Percentiles rank a stretch among this genome's conserved stretches.
phyloP scores from a whole-genome alignment of 305 asterid species.

The Fraxinus floribunda region DNA sequence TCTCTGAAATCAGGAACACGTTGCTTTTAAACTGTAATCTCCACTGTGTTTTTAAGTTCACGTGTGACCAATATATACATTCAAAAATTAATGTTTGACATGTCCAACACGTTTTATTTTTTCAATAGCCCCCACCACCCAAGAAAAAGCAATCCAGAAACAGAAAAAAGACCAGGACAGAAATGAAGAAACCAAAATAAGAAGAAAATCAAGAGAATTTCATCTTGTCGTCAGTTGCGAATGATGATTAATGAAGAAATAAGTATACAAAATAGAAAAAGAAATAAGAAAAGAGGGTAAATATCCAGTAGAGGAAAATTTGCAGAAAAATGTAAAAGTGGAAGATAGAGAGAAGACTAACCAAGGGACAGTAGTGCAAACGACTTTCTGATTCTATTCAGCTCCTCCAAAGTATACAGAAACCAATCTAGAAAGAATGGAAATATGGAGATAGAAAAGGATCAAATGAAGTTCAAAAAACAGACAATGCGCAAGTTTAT shows the following conservation, averaged over 20 bases:
- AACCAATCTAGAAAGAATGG: neutral
- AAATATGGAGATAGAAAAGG: neutral
- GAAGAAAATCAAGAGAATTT: neutral
- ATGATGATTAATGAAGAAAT: neutral
- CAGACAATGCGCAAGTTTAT: neutral
- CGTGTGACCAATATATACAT: neutral
- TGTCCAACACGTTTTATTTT: neutral
- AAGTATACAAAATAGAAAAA: neutral
- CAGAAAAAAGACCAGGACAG: neutral
- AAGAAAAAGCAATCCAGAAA: neutral
- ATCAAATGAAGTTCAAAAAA: neutral
- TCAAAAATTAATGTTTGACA: neutral
- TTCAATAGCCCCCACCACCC: constrained; percentile 1
- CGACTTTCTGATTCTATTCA: neutral
- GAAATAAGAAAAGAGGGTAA: neutral
- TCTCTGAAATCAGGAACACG: constrained; percentile 34
- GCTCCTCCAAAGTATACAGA: neutral
- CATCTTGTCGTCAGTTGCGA: neutral
- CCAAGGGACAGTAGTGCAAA: neutral
- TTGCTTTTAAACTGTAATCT: constrained; percentile 2
- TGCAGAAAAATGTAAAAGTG: neutral
- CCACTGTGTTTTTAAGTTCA: neutral
- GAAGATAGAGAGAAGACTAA: neutral
- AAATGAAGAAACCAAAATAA: neutral
- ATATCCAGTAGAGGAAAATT: neutral